Base-by-base conservation (phyloP, 768 basidiomycete species). In the Mycena chlorophos region DNA sequence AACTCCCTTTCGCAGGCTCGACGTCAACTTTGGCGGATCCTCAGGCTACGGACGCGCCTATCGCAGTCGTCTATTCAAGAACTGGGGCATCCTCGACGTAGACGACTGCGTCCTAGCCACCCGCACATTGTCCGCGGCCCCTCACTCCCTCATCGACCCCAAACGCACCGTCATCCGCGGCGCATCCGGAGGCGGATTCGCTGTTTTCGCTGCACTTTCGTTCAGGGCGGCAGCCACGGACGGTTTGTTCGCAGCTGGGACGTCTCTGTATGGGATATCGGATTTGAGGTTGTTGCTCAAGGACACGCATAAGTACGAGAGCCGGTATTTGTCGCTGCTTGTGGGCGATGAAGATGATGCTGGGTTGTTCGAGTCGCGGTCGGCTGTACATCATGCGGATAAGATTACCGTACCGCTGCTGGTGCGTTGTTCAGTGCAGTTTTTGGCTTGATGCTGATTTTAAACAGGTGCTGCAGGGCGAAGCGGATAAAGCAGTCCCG, bases 171-270 rank as follows among this genome's bases (percentile, higher is more conserved):
- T 82, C 20, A 86, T 93, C 57, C 83, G 87, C 2, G 91, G 91
- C 0, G 76, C 80, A 0, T 89, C 87, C 14, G 80, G 89, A 12
- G 89, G 90, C 2, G 91, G 91, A 0, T 88, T 78, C 66, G 89
- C 88, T 2, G 78, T 79, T 4, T 79, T 94, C 37, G 71, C 85
- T 8, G 68, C 73, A 0, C 52, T 79, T 5, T 75, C 76, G 22
- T 76, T 71, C 19, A 71, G 74, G 6, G 69, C 75, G 1, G 68
- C 75, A n/a, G 66, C 70, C 14, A 73, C 68, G 13, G 13, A 22
- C 13, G 34, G 34, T 10, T 75, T 78, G 25, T 89, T 87, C 58
- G 79, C 87, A 0, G 88, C 83, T 0, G 88, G 80, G 0, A 79
- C 84, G 3, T 84, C 83, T 0, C 72, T 71, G 19, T 94, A 77